A percentile compares a stretch with the other conserved stretches of the same genome.
phyloP scores from a whole-genome alignment of 208 protist species.

The Leishmania tarentolae region DNA sequence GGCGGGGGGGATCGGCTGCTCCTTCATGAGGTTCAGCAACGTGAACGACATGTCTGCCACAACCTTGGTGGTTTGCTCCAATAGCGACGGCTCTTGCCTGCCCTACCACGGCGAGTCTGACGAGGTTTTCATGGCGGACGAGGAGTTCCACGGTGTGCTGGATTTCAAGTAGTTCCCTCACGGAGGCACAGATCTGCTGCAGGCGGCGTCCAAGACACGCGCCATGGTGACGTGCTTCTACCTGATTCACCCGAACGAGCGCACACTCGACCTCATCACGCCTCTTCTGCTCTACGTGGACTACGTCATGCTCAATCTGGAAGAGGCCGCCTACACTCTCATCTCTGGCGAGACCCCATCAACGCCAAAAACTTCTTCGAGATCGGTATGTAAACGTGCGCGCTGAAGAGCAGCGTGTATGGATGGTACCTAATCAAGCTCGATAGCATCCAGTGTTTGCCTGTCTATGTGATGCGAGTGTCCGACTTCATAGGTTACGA shows the following conservation, averaged over 20 bases:
- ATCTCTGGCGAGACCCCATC: constrained; percentile 10
- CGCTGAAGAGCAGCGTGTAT: constrained; percentile 25
- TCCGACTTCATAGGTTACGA: constrained; percentile 30
- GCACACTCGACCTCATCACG: constrained; percentile 21
- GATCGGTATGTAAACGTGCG: constrained; percentile 18
- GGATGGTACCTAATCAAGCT: constrained; percentile 23
- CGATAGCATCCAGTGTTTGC: constrained; percentile 26
- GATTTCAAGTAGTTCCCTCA: constrained; percentile 25
- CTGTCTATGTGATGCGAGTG: constrained; percentile 21
- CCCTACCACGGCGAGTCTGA: constrained; percentile 29
- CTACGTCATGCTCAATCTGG: constrained; percentile 30
- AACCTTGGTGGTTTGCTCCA: constrained; percentile 22
- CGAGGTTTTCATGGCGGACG: constrained; percentile 24
- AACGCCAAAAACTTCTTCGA: constrained; percentile 22
- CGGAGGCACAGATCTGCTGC: constrained; percentile 24
- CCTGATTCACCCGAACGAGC: constrained; percentile 30
- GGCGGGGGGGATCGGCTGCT: constrained; percentile 25
- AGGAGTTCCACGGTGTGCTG: constrained; percentile 25
- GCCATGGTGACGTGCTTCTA: constrained; percentile 27
- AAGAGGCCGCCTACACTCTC: constrained; percentile 21
- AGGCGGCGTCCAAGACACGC: constrained; percentile 21
- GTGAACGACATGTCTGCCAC: constrained; percentile 23
- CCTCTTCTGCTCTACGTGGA: constrained; percentile 28
- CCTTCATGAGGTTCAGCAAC: constrained; percentile 20
- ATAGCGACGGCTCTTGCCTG: constrained; percentile 25